Conservation (phyloP, 2,329 filamentous ascomycete species). For the Ophiostoma quercus region DNA sequence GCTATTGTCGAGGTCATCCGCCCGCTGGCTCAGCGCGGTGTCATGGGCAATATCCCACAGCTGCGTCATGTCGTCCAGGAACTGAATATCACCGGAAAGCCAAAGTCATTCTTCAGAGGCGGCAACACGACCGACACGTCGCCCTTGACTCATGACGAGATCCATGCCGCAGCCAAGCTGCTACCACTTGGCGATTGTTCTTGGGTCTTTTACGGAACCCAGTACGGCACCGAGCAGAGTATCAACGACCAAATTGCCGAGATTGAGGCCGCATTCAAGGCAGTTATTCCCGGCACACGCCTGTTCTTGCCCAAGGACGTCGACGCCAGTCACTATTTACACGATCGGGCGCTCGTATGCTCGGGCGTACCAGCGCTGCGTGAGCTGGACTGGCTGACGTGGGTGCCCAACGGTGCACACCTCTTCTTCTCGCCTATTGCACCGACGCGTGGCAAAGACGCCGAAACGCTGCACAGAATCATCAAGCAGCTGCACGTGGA, state of each 20-base stretch:
- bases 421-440: conserved; percentile 49
- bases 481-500: conserved; percentile 37
- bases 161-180: conserved; percentile 34
- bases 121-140: not conserved
- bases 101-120: conserved; percentile 32
- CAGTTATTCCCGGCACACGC: conserved; percentile 38
- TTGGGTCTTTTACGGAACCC: conserved; percentile 49
- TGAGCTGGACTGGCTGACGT: conserved; percentile 43
- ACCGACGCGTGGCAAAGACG: conserved; percentile 45
- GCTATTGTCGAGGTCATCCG: conserved; percentile 38
- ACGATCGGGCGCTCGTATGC: conserved; percentile 36
- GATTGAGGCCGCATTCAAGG: conserved; percentile 41
- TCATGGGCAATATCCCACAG: conserved; percentile 44
- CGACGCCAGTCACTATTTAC: conserved; percentile 37
- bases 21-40: conserved; percentile 31
- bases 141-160: conserved; percentile 33
- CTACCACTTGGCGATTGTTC: conserved; percentile 40
- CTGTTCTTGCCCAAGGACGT: conserved; percentile 42
- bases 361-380: conserved; percentile 35
- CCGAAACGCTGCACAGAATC: conserved; percentile 40
- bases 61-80: conserved; percentile 39
- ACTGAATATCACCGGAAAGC: conserved; percentile 38
- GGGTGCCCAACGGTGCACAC: conserved; percentile 47
- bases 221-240: conserved; percentile 34
- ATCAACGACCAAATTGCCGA: conserved; percentile 35